phyloP scores from a whole-genome alignment of 2,329 filamentous ascomycete genomes.

The Alternaria solani region DNA sequence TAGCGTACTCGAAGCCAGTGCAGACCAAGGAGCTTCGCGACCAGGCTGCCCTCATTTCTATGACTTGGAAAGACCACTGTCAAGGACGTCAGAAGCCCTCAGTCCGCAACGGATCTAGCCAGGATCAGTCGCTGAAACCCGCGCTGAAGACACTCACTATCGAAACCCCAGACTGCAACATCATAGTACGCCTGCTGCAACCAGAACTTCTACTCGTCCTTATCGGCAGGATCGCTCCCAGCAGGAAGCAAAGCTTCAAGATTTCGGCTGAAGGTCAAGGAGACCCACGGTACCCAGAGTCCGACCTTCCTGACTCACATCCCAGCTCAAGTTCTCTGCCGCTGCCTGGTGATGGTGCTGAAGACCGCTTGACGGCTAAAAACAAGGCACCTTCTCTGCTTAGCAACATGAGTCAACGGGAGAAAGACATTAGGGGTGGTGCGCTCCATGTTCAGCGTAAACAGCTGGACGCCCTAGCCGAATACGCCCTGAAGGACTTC shows the following conservation, averaged over 20 bases:
- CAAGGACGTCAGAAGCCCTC: constrained; percentile 28
- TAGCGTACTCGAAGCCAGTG: constrained; percentile 59
- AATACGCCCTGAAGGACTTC: constrained; percentile 55
- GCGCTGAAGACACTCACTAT: constrained; percentile 56
- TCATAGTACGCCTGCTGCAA: constrained; percentile 58
- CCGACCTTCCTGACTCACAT: constrained; percentile 13
- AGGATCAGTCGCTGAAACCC: constrained; percentile 22
- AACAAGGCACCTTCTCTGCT: constrained; percentile 42
- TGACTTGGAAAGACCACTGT: constrained; percentile 59
- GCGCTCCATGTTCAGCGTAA: constrained; percentile 59
- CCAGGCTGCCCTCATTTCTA: constrained; percentile 58
- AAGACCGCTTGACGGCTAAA: constrained; percentile 21
- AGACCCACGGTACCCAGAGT: constrained; percentile 50
- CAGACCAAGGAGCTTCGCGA: constrained; percentile 59
- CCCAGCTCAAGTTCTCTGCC: constrained; percentile 16
- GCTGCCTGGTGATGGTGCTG: constrained; percentile 11
- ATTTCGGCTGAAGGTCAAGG: constrained; percentile 55
- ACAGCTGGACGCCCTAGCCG: constrained; percentile 57
- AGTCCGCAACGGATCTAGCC: constrained; percentile 13
- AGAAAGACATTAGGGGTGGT: constrained; percentile 49
- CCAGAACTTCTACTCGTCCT: constrained; percentile 57
- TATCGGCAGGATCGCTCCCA: constrained; percentile 57
- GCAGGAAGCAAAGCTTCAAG: constrained; percentile 49
- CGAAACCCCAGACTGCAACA: constrained; percentile 56
- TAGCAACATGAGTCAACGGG: constrained; percentile 49